Base-by-base conservation (phyloP, 257 asterid species). In the Solanum appendiculatum region DNA sequence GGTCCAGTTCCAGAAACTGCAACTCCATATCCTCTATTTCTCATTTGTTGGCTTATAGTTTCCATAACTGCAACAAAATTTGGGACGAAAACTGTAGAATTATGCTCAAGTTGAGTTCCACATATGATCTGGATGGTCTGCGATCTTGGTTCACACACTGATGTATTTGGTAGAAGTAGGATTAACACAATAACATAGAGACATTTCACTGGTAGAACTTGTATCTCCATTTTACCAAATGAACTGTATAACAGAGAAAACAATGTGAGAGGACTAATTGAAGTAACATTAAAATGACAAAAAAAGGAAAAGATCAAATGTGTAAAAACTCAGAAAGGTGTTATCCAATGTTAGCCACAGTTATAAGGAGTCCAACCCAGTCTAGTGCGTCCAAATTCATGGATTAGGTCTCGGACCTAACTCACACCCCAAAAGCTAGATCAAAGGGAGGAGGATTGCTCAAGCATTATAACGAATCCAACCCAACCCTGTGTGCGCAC, bases 1-100 rank as follows among this genome's bases (percentile, higher is more conserved):
- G 88, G 90, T 31, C 77, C 87, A 29, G 86, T 63, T 16, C 83
- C 88, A 2, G 29, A 20, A 10, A 12, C 40, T 25, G 88, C 85
- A 34, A 37, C n/a, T 27, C 85, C 92, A 69, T 68, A 90, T 14
- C 88, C 85, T 48, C 27, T 14, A 5, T 31, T 31, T 20, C 31
- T 16, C 36, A 88, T 5, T 42, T 88, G 82, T 5, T 3, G 2
- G 18, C 85, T 83, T 42, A 86, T 2, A 6, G 4, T 86, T 40
- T 86, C 86, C 82, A 51, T 82, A 12, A 70, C 15, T 1, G 7
- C 16, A 21, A 89, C 48, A 33, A 74, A 82, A 33, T 86, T 86
- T 33, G 23, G 48, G 84, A 66, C 0, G 10, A 0, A 39, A 39
- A 2, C 0, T 1, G 44, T 39, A 3, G 3, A 0, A 39, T 39